Conservation (phyloP, 2,329 filamentous ascomycete species). For the Dothistroma pini region DNA sequence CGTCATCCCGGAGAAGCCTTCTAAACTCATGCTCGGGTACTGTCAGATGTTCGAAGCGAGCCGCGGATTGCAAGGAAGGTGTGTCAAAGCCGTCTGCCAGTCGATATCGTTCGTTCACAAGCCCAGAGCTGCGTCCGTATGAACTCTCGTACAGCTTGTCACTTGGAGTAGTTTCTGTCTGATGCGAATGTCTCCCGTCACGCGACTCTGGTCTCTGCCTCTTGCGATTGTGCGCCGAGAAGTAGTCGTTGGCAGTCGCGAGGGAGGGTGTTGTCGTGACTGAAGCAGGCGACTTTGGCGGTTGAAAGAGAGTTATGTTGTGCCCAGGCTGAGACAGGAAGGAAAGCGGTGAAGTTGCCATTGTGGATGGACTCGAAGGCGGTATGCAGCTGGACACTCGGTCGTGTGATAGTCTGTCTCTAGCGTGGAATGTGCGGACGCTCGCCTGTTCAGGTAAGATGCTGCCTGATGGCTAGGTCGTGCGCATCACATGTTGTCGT, state of each 20-base stretch:
- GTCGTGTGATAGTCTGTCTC: constrained; percentile 16
- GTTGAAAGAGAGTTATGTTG: constrained; percentile 40
- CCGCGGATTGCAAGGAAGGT: constrained; percentile 38
- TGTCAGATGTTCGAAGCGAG: constrained; percentile 35
- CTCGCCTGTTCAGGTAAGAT: neutral
- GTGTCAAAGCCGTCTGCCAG: constrained; percentile 51
- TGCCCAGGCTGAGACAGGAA: constrained; percentile 13
- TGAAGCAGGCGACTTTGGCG: constrained; percentile 40
- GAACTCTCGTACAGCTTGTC: constrained; percentile 23
- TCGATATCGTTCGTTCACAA: constrained; percentile 51
- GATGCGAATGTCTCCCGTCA: constrained; percentile 9
- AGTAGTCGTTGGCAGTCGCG: constrained; percentile 29
- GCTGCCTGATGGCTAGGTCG: neutral
- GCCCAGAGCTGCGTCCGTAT: constrained; percentile 38
- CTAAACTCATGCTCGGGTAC: constrained; percentile 19
- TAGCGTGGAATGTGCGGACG: constrained; percentile 3
- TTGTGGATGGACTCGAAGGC: constrained; percentile 5
- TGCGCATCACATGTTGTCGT: neutral
- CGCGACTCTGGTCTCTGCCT: constrained; percentile 31
- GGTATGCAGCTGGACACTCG: constrained; percentile 7
- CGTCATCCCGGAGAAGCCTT: constrained; percentile 23
- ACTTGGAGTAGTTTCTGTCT: constrained; percentile 22
- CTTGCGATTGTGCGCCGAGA: constrained; percentile 30
- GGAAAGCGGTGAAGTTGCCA: constrained; percentile 23
- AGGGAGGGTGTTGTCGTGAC: constrained; percentile 28